Evolutionary conservation across 345 rosid species (phyloP), one percentile per base, ranked within the genome.

Genomic region (Hypericum perforatum): DNA sequence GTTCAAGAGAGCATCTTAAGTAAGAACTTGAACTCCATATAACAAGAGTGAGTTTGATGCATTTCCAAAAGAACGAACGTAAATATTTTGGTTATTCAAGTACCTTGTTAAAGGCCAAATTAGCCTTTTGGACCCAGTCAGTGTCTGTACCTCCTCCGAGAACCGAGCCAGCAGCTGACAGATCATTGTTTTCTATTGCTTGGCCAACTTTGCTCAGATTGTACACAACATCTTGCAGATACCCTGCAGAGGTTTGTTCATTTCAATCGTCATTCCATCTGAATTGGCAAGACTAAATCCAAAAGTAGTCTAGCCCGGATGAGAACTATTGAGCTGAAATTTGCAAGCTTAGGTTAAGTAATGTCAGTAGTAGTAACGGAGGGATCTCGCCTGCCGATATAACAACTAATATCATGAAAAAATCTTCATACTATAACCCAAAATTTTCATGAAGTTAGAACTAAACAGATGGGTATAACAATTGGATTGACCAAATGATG

Each of bases 151-250:
- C 79, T 66, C 75, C 71, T 38, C 90, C 89, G 39, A 92, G 94
- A 70, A 88, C 94, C 13, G 79, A 70, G 64, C 76, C 63, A 15
- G 98, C 95, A 16, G 76, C 38, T 9, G 78, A 37, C 15, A 92
- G 73, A 68, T 92, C 96, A 62, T 83, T 78, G 38, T 74, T 88
- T 16, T 92, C 98, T 54, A 88, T 83, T 59, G 94, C 94, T 77
- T 83, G 84, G 15, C 95, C 96, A 43, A 83, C 82, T 85, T 83
- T 77, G 65, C 95, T 92, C 63, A 92, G 65, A 81, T 83, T 85
- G 74, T 76, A 88, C 51, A 85, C 96, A 11, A 88, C 64, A 57
- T 92, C 96, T 70, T 85, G 96, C 80, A 88, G 64, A 75, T 80
- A 88, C 49, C 89, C 94, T 88, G 86, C 54, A 60, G 53, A 53